Evolutionary conservation across 75 land plant species (phyloP), one percentile per base, ranked within the genome.

Genomic region (Selaginella tamariscina): DNA sequence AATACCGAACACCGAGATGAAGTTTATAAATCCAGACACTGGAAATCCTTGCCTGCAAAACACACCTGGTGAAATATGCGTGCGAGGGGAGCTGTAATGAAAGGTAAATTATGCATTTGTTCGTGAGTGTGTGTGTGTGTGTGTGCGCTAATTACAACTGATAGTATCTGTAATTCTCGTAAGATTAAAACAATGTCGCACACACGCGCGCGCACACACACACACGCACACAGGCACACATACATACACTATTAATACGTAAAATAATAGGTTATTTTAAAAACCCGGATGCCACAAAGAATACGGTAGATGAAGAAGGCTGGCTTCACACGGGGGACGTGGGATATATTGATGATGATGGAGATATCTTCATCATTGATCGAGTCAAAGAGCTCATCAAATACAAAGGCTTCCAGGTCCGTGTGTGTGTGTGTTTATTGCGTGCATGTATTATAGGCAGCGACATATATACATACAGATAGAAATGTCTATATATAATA

Each of bases 291-390:
- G 96, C 84, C 26, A 93, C 98, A 1, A 70, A 71, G 0, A 65
- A 39, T 20, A 87, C 88, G 0, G 79, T 89, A 11, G 98, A 89
- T 70, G 44, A 60, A 0, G 60, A 82, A 0, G 96, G 98, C 0
- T 93, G 98, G 98, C 85, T 93, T 9, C 98, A 89, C 71, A 86
- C 98, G 0, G 98, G 98, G 1, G 96, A 94, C 56, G 64, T 94
- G 15, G 98, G 91, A 5, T 94, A 83, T 78, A 94, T 94, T 27
- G 98, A 94, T 32, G 86, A 94, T 32, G 98, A 94, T 56, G 98
- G 88, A 1, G 86, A 93, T 26, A 56, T 93, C 22, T 93, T 93
- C 74, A 75, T 93, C 27, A 85, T 93, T 20, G 98, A 93, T 64
- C 78, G 98, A 27, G 81, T 93, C 63, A 93, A 93, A 65, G 98